phyloP scores from a whole-genome alignment of 192 early-diverging fungal genomes.

The Backusella circina region DNA sequence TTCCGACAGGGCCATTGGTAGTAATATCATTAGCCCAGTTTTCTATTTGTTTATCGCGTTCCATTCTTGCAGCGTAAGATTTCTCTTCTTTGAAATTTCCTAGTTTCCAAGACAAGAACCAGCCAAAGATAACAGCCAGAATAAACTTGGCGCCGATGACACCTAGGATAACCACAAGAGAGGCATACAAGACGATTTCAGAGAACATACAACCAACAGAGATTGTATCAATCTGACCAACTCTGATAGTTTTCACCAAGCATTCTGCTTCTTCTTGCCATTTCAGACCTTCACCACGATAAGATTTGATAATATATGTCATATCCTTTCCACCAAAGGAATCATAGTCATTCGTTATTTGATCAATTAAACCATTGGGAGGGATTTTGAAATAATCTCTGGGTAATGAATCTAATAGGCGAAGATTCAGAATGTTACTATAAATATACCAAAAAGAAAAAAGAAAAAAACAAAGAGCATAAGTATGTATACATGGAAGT shows the following conservation, averaged over 20 bases:
- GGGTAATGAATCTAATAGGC: slow-evolving; percentile 31
- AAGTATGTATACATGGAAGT: not conserved
- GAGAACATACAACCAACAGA: slow-evolving; percentile 83
- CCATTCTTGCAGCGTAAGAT: slow-evolving; percentile 64
- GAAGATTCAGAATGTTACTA: slow-evolving; percentile 35
- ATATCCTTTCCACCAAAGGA: slow-evolving; percentile 51
- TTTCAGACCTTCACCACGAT: slow-evolving; percentile 38
- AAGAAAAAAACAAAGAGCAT: slow-evolving; percentile 3
- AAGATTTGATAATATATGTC: slow-evolving; percentile 41
- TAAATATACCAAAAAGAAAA: not conserved
- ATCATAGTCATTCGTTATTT: not conserved
- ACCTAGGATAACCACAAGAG: slow-evolving; percentile 67
- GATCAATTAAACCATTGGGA: slow-evolving; percentile 23
- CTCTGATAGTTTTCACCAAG: slow-evolving; percentile 66
- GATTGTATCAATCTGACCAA: slow-evolving; percentile 76
- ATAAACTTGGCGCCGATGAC: slow-evolving; percentile 65
- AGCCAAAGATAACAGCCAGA: slow-evolving; percentile 76
- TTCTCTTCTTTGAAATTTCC: slow-evolving; percentile 66
- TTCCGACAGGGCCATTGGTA: slow-evolving; percentile 31
- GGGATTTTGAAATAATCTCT: slow-evolving; percentile 13
- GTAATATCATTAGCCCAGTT: slow-evolving; percentile 72
- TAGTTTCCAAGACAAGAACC: slow-evolving; percentile 77
- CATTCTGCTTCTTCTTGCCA: slow-evolving; percentile 59
- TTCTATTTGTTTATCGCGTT: slow-evolving; percentile 69
- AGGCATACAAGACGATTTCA: slow-evolving; percentile 69